Percentiles rank a stretch among this genome's conserved stretches.
phyloP scores from a whole-genome alignment of 768 basidiomycete genomes.

The Calvatia gigantea region DNA sequence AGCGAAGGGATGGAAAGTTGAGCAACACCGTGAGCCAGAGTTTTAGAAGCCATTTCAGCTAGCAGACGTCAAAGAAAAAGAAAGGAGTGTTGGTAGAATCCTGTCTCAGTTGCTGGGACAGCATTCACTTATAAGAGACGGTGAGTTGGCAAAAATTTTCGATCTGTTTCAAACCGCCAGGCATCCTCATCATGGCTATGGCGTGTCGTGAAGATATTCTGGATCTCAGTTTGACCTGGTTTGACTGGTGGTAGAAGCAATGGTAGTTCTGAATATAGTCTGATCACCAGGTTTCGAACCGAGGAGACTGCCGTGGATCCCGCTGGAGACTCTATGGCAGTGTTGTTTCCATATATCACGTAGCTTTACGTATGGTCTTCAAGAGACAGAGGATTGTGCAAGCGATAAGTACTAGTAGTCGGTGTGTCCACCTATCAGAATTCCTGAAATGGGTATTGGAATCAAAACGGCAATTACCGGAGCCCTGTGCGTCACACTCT shows the following conservation, averaged over 20 bases:
- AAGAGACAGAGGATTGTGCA: too few relatives aligned
- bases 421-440: neutral
- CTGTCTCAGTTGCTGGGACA: neutral
- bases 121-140: neutral
- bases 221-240: neutral
- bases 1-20: neutral
- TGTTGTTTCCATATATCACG: too few relatives aligned
- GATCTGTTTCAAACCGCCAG: neutral
- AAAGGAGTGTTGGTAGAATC: neutral
- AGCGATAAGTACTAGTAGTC: too few relatives aligned
- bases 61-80: neutral
- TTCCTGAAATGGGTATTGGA: neutral
- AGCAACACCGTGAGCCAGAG: neutral
- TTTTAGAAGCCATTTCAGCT: neutral
- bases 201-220: neutral
- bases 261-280: neutral
- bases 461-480: neutral
- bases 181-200: neutral
- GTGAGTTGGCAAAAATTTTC: neutral
- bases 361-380: too few relatives aligned
- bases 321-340: too few relatives aligned
- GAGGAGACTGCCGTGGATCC: neutral
- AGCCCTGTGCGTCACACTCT: too few relatives aligned
- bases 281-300: neutral
- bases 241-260: neutral